Evolutionary conservation across 495 filamentous ascomycete species (phyloP), one percentile per base, ranked within the genome.

Genomic region (Aspergillus homomorphus): DNA sequence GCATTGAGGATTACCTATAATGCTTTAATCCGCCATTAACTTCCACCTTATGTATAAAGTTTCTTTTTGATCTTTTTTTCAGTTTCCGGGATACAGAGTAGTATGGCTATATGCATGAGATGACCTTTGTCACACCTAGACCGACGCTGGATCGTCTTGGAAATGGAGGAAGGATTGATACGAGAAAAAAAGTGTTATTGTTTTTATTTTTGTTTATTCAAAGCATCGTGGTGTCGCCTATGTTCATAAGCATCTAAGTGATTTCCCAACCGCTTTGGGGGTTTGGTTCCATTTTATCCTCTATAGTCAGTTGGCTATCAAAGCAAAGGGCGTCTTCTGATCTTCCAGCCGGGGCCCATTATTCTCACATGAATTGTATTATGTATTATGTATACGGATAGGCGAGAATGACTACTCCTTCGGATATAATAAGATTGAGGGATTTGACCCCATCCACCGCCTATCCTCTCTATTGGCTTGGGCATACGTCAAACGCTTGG

Each of bases 71-170:
- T 65, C 55, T 61, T 58, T 57, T 65, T 51, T 53, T 55, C 46
- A 43, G 26, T 56, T 62, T 56, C 56, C 22, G 55, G 53, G 60
- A 62, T 56, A 55, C 56, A 62, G 56, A 70, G 66, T 67, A 70
- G 66, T 69, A 65, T 73, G 65, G 65, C 67, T 72, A 72, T 65
- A 66, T 65, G 66, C 62, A 61, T 62, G 66, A 62, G 69, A 67
- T 63, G 65, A 68, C 65, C 51, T 62, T 63, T 66, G 64, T 66
- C 57, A 60, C 52, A 62, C 62, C 67, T 67, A 65, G 63, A 68
- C 69, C 68, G 73, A 77, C 76, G 76, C 76, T 79, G 76, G 76
- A 75, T 74, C 75, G 76, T 73, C 71, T 73, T 62, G 62, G 62
- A 64, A 67, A 61, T 62, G 60, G 60, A 62, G 65, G 57, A 53